Percentiles rank a stretch among this genome's conserved stretches.
Evolutionary conservation across 805 yeast species (phyloP).

Genomic region (Wickerhamomyces bovis): DNA sequence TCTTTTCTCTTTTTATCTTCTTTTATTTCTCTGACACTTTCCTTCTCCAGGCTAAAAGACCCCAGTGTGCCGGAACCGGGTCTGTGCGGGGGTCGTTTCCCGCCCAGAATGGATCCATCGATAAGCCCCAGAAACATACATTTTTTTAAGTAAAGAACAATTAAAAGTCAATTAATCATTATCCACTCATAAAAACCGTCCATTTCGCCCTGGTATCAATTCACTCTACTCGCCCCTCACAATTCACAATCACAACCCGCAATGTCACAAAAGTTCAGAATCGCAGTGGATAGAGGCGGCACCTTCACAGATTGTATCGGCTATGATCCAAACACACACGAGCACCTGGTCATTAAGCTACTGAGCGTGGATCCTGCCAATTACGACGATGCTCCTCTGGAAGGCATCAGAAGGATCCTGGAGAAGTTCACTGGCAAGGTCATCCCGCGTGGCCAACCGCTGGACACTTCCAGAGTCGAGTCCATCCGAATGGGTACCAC

Average conservation of each 20-base stretch:
- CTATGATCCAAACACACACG: constrained; percentile 45
- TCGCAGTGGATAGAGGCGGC: constrained; percentile 69
- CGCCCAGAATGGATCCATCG: not conserved
- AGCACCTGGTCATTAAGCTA: constrained; percentile 49
- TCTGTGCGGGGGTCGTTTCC: not conserved
- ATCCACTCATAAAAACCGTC: no score
- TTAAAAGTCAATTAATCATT: no score
- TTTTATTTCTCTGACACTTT: no score
- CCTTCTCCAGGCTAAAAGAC: not conserved
- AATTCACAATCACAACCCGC: not conserved
- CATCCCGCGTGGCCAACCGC: constrained; percentile 54
- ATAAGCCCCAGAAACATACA: no score
- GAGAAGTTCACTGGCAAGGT: constrained; percentile 47
- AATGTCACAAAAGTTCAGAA: constrained; percentile 21
- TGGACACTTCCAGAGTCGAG: constrained; percentile 59
- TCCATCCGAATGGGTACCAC: constrained; percentile 89
- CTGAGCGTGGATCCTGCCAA: constrained; percentile 86
- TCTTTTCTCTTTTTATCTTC: no score
- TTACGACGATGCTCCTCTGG: constrained; percentile 87
- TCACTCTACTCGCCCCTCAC: no score
- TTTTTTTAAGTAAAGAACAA: no score
- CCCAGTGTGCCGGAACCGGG: not conserved
- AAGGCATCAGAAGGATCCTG: constrained; percentile 77
- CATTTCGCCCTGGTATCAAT: no score
- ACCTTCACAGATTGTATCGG: constrained; percentile 69